These are phyloP conservation scores for Pulveroboletus sp. DNA, from an alignment of 768 basidiomycete genomes.

Conservation along the genomic window DNA sequence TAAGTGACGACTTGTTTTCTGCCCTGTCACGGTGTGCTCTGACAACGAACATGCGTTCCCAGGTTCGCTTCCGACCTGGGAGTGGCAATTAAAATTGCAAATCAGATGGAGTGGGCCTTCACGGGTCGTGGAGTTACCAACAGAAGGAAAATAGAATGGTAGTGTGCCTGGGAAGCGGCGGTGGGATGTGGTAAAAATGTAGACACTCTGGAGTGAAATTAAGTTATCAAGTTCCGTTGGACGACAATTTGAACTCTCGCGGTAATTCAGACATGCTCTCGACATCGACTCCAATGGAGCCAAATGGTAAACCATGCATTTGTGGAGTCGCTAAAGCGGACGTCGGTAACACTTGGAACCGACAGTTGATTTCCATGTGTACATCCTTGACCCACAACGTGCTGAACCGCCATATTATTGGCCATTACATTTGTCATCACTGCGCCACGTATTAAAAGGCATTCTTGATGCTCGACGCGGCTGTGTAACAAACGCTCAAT, in stretches of 20 bases:
- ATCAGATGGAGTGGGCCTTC: conserved; percentile 59
- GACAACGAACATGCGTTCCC: background rate
- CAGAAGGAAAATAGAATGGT: conserved; percentile 12
- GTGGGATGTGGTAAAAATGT: background rate
- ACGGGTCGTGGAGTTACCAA: conserved; percentile 34
- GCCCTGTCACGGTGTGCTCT: no score
- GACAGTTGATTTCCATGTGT: background rate
- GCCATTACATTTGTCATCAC: background rate
- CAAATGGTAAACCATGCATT: background rate
- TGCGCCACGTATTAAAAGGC: background rate
- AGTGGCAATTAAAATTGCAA: conserved; percentile 41
- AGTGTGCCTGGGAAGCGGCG: background rate
- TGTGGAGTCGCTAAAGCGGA: background rate
- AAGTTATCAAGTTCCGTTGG: no score
- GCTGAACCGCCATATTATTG: background rate
- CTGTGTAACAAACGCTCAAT: background rate
- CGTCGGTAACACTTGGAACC: background rate
- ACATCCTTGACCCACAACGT: no score
- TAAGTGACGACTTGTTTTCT: conserved; percentile 9
- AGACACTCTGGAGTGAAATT: background rate
- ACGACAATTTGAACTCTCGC: no score
- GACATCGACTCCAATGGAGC: no score
- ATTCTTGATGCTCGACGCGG: background rate
- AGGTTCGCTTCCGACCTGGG: conserved; percentile 56
- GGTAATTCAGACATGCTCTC: no score